A percentile compares a stretch with the other conserved stretches of the same genome.
phyloP scores from a whole-genome alignment of 371 early-diverging fungal genomes.

The Ordospora colligata region DNA sequence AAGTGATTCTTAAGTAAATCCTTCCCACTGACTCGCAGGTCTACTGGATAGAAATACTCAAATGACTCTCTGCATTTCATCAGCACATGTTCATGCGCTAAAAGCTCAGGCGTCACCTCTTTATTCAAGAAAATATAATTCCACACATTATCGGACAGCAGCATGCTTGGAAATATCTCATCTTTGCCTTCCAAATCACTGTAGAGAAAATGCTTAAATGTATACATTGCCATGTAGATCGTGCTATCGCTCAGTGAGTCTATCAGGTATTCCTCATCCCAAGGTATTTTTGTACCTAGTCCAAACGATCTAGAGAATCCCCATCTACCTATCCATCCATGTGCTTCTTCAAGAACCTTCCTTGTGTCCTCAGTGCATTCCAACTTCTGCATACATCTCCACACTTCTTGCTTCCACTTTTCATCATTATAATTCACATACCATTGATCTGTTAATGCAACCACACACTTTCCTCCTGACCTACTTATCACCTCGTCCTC shows the following conservation, averaged over 20 bases:
- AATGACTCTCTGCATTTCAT: conserved; percentile 63
- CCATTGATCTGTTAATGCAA: conserved; percentile 95
- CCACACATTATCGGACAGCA: conserved; percentile 88
- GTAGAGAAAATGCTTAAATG: conserved; percentile 84
- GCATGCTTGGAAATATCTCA: conserved; percentile 69
- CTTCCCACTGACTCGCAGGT: conserved; percentile 92
- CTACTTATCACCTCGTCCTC: conserved; percentile 84
- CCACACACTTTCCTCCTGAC: conserved; percentile 93
- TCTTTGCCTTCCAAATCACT: conserved; percentile 67
- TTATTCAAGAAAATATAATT: conserved; percentile 69
- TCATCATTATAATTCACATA: conserved; percentile 93
- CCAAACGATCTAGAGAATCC: conserved; percentile 94
- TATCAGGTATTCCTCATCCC: conserved; percentile 87
- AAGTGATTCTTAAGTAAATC: conserved; percentile 96
- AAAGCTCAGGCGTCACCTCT: conserved; percentile 68
- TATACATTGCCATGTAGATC: conserved; percentile 99
- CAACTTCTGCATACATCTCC: conserved; percentile 67
- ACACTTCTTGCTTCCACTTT: conserved; percentile 72
- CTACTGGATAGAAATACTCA: conserved; percentile 92
- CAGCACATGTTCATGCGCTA: conserved; percentile 60
- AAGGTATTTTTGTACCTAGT: conserved; percentile 85
- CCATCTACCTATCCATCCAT: conserved; percentile 96
- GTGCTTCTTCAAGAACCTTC: conserved; percentile 71
- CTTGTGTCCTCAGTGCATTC: conserved; percentile 78
- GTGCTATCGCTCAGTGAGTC: conserved; percentile 97